Conservation (phyloP, 2,329 filamentous ascomycete genomes). For the Teratosphaeria pseudoeucalypti region DNA sequence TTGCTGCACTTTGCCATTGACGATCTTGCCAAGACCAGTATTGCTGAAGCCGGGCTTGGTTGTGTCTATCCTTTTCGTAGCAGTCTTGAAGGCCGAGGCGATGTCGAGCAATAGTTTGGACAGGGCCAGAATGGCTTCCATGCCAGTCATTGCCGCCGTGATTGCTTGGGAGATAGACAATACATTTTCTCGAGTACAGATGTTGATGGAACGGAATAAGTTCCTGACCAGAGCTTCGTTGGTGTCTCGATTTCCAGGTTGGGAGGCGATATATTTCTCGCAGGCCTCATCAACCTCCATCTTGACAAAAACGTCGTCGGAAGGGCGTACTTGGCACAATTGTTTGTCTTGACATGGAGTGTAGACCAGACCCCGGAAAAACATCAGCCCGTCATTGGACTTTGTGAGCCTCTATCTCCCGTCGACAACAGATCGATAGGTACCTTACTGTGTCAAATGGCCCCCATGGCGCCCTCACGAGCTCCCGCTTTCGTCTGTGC, state of each 20-base stretch:
- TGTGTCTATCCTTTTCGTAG: not conserved
- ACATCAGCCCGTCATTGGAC: not conserved
- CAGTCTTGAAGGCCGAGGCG: not conserved
- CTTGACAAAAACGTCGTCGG: not conserved
- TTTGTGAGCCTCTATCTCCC: not conserved
- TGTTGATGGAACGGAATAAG: not conserved
- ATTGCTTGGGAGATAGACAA: not conserved
- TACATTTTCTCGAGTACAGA: not conserved
- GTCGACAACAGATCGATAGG: not conserved
- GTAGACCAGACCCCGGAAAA: not conserved
- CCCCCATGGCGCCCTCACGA: constrained; percentile 5
- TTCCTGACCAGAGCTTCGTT: not conserved
- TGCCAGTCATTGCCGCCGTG: not conserved
- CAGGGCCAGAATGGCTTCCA: not conserved
- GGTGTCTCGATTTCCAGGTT: not conserved
- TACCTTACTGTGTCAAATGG: not conserved
- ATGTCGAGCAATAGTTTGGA: not conserved
- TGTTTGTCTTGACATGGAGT: not conserved
- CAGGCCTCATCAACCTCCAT: not conserved
- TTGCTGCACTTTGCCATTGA: constrained; percentile 5
- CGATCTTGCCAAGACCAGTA: not conserved
- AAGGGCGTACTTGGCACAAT: not conserved
- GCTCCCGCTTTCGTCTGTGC: constrained; percentile 21
- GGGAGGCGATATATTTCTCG: not conserved
- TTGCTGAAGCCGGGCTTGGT: not conserved